Percentiles rank a stretch among this genome's conserved stretches.
These are phyloP conservation scores for Aspergillus sclerotioniger DNA, from an alignment of 495 filamentous ascomycete species.

Conservation along the genomic window DNA sequence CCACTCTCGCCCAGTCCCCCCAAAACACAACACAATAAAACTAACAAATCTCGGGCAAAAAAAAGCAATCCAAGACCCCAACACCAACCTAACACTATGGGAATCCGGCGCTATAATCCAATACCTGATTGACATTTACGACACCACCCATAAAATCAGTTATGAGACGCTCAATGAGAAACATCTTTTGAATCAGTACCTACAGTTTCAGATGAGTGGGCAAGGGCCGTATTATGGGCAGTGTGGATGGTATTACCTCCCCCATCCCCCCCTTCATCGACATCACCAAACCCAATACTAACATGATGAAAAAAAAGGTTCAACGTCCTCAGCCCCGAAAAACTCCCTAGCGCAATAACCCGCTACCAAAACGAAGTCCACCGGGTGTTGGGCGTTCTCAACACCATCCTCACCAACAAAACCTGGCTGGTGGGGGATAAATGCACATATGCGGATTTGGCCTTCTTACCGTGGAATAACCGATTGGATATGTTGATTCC, in stretches of 20 bases:
- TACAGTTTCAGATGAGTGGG: slow-evolving; percentile 35
- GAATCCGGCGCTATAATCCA: slow-evolving; percentile 29
- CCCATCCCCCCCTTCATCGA: background rate
- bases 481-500: background rate
- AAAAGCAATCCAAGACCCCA: slow-evolving; percentile 12
- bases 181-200: slow-evolving; percentile 33
- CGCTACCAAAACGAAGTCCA: slow-evolving; percentile 46
- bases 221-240: slow-evolving; percentile 8
- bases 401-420: slow-evolving; percentile 31
- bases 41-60: too few relatives aligned
- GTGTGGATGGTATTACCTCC: slow-evolving; percentile 2
- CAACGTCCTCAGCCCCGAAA: slow-evolving; percentile 40
- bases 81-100: slow-evolving; percentile 8
- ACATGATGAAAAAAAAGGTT: slow-evolving; percentile 33
- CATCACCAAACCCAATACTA: slow-evolving; percentile 39
- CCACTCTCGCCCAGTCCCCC: background rate
- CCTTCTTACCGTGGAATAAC: slow-evolving; percentile 42
- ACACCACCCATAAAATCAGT: slow-evolving; percentile 28
- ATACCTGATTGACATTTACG: slow-evolving; percentile 38
- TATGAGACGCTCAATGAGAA: slow-evolving; percentile 25
- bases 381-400: slow-evolving; percentile 47
- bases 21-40: background rate
- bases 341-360: slow-evolving; percentile 40
- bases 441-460: slow-evolving; percentile 45
- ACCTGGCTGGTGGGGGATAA: slow-evolving; percentile 55